Base-by-base conservation (phyloP, 345 rosid genomes). In the Gossypium thurberi region DNA sequence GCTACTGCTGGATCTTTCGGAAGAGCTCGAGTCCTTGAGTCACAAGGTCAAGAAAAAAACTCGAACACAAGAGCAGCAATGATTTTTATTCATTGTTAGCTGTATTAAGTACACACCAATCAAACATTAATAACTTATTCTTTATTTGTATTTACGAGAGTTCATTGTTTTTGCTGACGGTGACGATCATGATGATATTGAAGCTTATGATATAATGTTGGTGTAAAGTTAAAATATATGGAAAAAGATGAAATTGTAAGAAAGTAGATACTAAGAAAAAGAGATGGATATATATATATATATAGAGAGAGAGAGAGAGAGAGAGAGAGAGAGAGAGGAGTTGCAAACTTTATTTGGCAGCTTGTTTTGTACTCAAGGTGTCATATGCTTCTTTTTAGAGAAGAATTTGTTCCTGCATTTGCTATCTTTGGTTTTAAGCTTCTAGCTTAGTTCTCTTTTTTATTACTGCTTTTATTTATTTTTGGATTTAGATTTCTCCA, bases 31-130 rank as follows among this genome's bases (percentile, higher is more conserved):
- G 33, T 77, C 84, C 37, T 55, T 85, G 76, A 80, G 76, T 42
- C 74, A 77, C 26, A 75, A 82, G 85, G 82, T 85, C 81, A 5
- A 33, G 40, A 91, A 87, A 88, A 89, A 79, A 85, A 79, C 90
- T 67, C 78, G 93, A 78, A 80, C 72, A 59, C 78, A 78, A 37
- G 81, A 58, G 15, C 10, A 82, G 12, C 11, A 59, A 42, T 21
- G 13, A 55, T 65, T 42, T 20, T 52, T 10, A 21, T 20, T 21
- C 15, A 47, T 44, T 40, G 5, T 48, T 26, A 48, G 13, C 17
- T 14, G 70, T 46, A 28, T 1, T 9, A 61, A 2, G 40, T 33
- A 33, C 40, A 33, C 40, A 33, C 40, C 40, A 6, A 33, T 33
- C 40, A 5, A 33, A 33, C 40, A 33, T 33, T 33, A 33, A 44